phyloP scores from a whole-genome alignment of 257 asterid species.

The Catharanthus roseus region DNA sequence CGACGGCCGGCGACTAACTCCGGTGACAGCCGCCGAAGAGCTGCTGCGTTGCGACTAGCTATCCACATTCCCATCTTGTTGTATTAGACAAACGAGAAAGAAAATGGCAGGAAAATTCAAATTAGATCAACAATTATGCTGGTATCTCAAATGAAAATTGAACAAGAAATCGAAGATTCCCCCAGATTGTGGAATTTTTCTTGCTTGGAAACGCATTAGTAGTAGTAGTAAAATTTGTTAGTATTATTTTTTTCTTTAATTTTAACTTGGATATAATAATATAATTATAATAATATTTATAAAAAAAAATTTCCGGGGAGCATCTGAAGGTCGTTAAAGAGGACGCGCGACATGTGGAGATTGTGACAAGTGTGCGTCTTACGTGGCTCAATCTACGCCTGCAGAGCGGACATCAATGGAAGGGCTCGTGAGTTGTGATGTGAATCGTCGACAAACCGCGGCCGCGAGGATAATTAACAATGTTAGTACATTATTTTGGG shows the following conservation, averaged over 20 bases:
- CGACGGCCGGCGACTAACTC: background rate
- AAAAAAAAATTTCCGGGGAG: background rate
- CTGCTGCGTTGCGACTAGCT: background rate
- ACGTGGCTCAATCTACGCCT: background rate
- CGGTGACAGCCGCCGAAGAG: background rate
- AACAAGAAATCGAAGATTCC: background rate
- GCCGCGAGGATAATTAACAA: no score
- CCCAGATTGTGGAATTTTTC: background rate
- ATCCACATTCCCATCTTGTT: background rate
- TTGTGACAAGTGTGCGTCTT: background rate
- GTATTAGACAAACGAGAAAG: background rate
- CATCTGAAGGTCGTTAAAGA: background rate
- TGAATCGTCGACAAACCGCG: no score
- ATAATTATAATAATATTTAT: background rate
- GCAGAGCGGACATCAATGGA: background rate
- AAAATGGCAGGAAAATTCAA: background rate
- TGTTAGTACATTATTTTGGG: no score
- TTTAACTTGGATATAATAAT: background rate
- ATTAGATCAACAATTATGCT: background rate
- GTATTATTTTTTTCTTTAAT: background rate
- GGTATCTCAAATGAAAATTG: background rate
- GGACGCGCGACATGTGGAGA: background rate
- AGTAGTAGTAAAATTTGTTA: no score
- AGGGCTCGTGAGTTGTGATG: no score
- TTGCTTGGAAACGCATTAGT: background rate